Conservation (phyloP, 1,139 yeast species). For the Yamadazyma kanchanaburiensis region DNA sequence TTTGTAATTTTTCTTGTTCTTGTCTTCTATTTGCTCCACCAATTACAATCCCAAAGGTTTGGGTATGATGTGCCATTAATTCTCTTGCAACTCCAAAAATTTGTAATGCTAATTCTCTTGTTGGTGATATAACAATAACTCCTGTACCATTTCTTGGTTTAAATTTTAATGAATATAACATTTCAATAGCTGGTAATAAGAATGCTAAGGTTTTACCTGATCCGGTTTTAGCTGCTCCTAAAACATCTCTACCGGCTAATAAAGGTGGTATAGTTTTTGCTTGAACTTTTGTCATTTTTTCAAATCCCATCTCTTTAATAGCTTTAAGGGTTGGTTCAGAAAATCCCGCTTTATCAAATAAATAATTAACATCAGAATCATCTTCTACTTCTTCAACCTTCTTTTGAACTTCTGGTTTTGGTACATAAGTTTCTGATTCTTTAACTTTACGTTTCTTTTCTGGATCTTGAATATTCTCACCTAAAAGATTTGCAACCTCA, state of each 20-base stretch:
- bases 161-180: conserved; percentile 71
- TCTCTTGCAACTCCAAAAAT: conserved; percentile 97
- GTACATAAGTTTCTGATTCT: conserved; percentile 15
- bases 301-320: conserved; percentile 81
- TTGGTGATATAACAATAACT: conserved; percentile 85
- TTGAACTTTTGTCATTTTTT: conserved; percentile 88
- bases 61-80: conserved; percentile 85
- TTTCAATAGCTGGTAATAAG: conserved; percentile 86
- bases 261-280: conserved; percentile 93
- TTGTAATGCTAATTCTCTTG: conserved; percentile 86
- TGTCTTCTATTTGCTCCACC: conserved; percentile 98
- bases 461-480: conserved; percentile 40
- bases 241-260: conserved; percentile 90
- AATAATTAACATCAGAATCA: conserved; percentile 23
- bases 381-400: conserved; percentile 19
- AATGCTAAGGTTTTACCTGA: conserved; percentile 99
- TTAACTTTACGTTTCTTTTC: conserved; percentile 22
- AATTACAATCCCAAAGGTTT: conserved; percentile 93
- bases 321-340: conserved; percentile 81
- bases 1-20: conserved; percentile 89
- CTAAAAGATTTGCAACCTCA: conserved; percentile 54
- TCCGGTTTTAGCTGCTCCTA: conserved; percentile 99
- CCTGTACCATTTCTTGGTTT: conserved; percentile 73
- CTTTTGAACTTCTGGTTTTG: conserved; percentile 21
- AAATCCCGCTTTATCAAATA: conserved; percentile 54